These are phyloP conservation scores for Botrytis byssoidea DNA, from an alignment of 2,329 filamentous ascomycete species.

Conservation along the genomic window DNA sequence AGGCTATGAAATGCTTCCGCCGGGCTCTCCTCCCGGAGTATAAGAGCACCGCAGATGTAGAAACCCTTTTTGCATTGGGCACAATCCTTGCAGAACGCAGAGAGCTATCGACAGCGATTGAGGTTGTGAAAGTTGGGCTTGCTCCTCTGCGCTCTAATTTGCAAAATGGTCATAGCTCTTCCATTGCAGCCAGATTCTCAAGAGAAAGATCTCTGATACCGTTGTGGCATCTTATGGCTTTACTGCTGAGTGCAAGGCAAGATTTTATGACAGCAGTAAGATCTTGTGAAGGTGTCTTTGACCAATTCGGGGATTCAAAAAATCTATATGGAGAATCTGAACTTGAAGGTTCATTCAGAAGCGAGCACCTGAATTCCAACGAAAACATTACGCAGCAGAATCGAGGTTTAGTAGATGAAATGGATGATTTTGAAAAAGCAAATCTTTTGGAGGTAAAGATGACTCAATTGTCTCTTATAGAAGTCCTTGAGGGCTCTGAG, in stretches of 20 bases:
- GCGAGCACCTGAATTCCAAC: slow-evolving; percentile 60
- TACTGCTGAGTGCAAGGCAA: slow-evolving; percentile 82
- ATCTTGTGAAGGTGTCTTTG: slow-evolving; percentile 86
- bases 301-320: slow-evolving; percentile 74
- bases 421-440: slow-evolving; percentile 82
- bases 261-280: slow-evolving; percentile 78
- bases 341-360: slow-evolving; percentile 52
- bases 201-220: slow-evolving; percentile 68
- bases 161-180: slow-evolving; percentile 32
- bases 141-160: slow-evolving; percentile 51
- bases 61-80: slow-evolving; percentile 76
- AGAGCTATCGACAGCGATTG: slow-evolving; percentile 76
- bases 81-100: slow-evolving; percentile 86
- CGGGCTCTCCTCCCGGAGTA: slow-evolving; percentile 68
- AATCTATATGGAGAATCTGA: slow-evolving; percentile 66
- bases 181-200: slow-evolving; percentile 41
- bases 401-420: slow-evolving; percentile 66
- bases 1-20: slow-evolving; percentile 73
- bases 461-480: slow-evolving; percentile 82
- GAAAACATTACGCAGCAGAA: slow-evolving; percentile 38
- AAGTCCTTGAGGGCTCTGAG: slow-evolving; percentile 78
- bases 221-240: slow-evolving; percentile 85
- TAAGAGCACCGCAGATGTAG: slow-evolving; percentile 65
- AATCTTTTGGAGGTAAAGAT: slow-evolving; percentile 92
- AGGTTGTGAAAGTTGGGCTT: slow-evolving; percentile 75